Conservation (phyloP, 345 rosid species). For the Eucalyptus camaldulensis region DNA sequence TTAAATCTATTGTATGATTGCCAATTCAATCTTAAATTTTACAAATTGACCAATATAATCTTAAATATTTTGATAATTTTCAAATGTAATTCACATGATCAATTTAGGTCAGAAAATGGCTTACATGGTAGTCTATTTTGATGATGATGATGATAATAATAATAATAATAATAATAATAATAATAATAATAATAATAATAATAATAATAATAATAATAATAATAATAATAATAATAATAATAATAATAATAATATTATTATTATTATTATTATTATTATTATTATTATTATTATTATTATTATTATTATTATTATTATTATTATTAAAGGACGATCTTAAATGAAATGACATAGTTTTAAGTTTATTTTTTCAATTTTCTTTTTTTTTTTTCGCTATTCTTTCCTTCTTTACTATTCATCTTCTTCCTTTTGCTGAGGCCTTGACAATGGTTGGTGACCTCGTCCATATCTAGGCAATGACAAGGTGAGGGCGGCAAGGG, state of each 20-base stretch:
- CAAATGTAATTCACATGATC: not conserved
- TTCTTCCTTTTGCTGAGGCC: not conserved
- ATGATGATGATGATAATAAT: too few species aligned
- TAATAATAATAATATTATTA: too few species aligned
- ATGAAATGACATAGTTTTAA: not conserved
- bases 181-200: too few species aligned
- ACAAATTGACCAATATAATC: not conserved
- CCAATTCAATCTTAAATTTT: not conserved
- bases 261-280: too few species aligned
- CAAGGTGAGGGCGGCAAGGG: not conserved
- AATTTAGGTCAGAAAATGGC: not conserved
- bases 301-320: rapidly evolving
- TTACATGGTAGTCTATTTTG: not conserved
- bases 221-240: too few species aligned
- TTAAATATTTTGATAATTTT: not conserved
- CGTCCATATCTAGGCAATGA: too few species aligned
- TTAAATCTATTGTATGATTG: rapidly evolving
- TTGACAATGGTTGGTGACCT: not conserved
- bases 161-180: too few species aligned
- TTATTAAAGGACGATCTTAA: not conserved
- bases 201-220: too few species aligned
- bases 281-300: too few species aligned
- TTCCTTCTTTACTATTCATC: not conserved
- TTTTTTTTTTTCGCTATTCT: too few species aligned
- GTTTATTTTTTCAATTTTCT: too few species aligned